Base-by-base conservation (phyloP, 2,329 filamentous ascomycete genomes). In the Cercospora berteroae region DNA sequence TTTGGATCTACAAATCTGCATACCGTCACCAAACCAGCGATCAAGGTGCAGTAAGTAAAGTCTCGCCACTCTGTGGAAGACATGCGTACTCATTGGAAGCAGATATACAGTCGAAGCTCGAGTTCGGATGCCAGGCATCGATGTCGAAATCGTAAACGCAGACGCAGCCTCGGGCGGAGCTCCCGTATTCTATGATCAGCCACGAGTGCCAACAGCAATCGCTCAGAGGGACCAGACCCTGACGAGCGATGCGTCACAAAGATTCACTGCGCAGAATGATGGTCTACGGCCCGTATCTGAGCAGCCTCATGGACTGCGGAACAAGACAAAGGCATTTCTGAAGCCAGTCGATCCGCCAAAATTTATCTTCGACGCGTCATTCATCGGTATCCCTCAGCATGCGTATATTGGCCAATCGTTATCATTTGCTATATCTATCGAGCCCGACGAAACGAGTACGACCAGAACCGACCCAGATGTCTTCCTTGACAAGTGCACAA, bases 321-420 rank as follows among this genome's bases (percentile, higher is more conserved):
- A 64, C 61, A 69, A 67, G 33, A 64, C 67, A 3, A 71, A 70
- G 33, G 68, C 69, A 18, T 36, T 70, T 13, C 52, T 70, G 16
- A 68, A 63, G 31, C 59, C 63, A 2, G 20, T 62, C 16, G 64
- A 65, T 10, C 42, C 61, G 1, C 68, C 66, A 29, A 67, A 63
- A 36, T 70, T 66, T 27, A 31, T 65, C 36, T 71, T 71, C 29
- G 59, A 63, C 12, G 65, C 50, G 1, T 55, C n/a, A 1, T 63
- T 64, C 8, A 44, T 61, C 0, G 60, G 57, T 6, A 50, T 71
- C 10, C 65, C 70, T 10, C 48, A 61, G 20, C 64, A 70, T 52
- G 31, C 64, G 6, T 71, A 67, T 58, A 29, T 69, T 5, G 66
- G 63, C 12, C 66, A 69, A 13, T 63, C 64, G 1, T 16, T 71